Evolutionary conservation across 1,284 basidiomycete species (phyloP), one percentile per base, ranked within the genome.

Genomic region (Cryptococcus sp.): DNA sequence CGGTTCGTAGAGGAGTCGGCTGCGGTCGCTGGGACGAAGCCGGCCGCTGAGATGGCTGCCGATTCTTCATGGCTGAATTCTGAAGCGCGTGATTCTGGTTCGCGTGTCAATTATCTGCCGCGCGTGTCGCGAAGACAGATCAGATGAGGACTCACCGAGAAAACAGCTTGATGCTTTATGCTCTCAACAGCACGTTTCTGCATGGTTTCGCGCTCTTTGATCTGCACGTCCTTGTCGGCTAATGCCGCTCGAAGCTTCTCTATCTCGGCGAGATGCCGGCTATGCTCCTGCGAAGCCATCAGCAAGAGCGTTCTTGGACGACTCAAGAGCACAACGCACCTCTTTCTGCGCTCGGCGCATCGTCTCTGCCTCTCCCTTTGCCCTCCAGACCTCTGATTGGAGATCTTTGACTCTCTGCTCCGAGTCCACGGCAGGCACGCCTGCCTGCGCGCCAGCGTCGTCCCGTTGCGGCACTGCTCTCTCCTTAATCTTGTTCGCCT

Each of bases 81-180:
- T 64, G 65, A 15, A 65, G 49, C 40, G 60, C 65, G 46, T 70
- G 68, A 57, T 70, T 70, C 68, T 64, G 27, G 16, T 40, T 38
- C 25, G 31, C 25, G 35, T 25, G 31, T 53, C 45, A 60, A 44
- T 19, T 3, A 42, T 47, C 19, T 45, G 41, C 41, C 5, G 7
- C 4, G 31, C 31, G 31, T 35, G 13, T 10, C 13, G 10, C 31
- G 31, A 35, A 35, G 31, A 35, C 31, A 8, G 31, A 35, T 35
- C 13, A 10, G 8, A 35, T 35, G 3, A 15, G 15, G 5, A 59
- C 74, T 49, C 44, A 77, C 75, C 20, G 68, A 67, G 44, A 77
- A 76, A 15, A 76, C 70, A 1, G 73, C 74, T 56, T 77, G 74
- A 49, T 68, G 72, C 49, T 69, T 70, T 25, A 75, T 61, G 55